These are phyloP conservation scores for Cryoendolithus antarcticus DNA, from an alignment of 2,329 filamentous ascomycete genomes.

Conservation along the genomic window DNA sequence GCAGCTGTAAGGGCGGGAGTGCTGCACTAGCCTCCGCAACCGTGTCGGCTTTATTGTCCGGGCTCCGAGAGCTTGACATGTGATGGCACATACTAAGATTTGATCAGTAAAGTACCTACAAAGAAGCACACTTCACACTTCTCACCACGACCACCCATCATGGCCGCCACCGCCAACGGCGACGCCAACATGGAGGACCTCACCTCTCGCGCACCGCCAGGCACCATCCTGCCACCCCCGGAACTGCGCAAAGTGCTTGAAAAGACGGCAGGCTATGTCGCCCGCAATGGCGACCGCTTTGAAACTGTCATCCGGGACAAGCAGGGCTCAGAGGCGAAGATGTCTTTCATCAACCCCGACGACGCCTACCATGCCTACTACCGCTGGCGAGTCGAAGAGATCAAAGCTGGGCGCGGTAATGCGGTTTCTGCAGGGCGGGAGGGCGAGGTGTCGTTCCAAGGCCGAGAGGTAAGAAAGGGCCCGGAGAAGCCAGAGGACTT, in stretches of 20 bases:
- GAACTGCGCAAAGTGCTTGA: constrained; percentile 78
- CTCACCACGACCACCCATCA: constrained; percentile 5
- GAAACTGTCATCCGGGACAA: constrained; percentile 79
- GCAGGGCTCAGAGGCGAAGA: constrained; percentile 73
- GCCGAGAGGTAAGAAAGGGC: constrained; percentile 56
- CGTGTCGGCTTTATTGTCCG: no score
- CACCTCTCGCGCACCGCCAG: constrained; percentile 64
- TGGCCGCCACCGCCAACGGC: constrained; percentile 18
- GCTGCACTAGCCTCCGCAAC: no score
- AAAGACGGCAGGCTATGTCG: constrained; percentile 88
- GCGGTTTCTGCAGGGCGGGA: constrained; percentile 63
- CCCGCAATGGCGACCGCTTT: constrained; percentile 52
- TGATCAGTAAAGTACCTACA: no score
- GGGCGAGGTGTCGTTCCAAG: constrained; percentile 43
- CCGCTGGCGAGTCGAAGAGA: constrained; percentile 77
- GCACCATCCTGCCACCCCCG: constrained; percentile 72
- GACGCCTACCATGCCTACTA: constrained; percentile 87
- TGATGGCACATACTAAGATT: no score
- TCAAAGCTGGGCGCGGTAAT: constrained; percentile 71
- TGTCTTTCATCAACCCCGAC: constrained; percentile 70
- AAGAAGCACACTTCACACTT: no score
- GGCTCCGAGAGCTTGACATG: no score
- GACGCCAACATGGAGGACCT: constrained; percentile 27
- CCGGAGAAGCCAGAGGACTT: constrained; percentile 82
- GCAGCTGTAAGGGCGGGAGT: no score